Base-by-base conservation (phyloP, 2,329 filamentous ascomycete species). In the Stemphylium beticola region DNA sequence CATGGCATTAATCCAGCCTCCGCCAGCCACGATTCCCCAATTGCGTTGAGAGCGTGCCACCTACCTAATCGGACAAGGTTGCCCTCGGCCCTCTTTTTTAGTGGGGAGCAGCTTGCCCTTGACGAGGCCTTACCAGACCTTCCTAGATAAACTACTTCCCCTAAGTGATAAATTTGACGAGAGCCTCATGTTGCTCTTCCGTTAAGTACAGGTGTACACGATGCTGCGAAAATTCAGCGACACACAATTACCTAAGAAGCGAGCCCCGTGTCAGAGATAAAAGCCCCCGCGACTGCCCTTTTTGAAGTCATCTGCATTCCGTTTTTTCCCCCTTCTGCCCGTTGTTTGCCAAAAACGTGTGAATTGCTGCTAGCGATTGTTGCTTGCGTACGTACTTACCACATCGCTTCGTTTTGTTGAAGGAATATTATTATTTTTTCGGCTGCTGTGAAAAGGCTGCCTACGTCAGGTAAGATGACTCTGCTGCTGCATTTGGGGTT, bases 221-320 rank as follows among this genome's bases (percentile, higher is more conserved):
- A 65, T 58, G 63, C 39, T 24, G 55, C 41, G 53, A 69, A 64
- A 64, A 61, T 57, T 64, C 61, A 53, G 54, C 59, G 49, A 53
- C 52, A 58, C 38, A 38, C 41, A 68, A 72, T 74, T 73, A 74
- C 69, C 67, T 74, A 74, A 74, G 62, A 71, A 37, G 55, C 61
- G 61, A 61, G 64, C 60, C 62, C 50, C 40, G 57, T 42, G 41
- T 57, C 57, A 52, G 33, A 64, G 62, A 72, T 69, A 72, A 72
- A 72, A 70, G 55, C 60, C 45, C 45, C 63, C 61, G 55, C 63
- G 55, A 56, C 55, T 59, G 58, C 40, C 31, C 53, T 49, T 39
- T 50, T 36, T 45, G 4, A 45, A 42, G 39, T 31, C 41, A 17
- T 44, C 36, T 12, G 14, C 45, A 15, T 40, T 40, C 42, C 32